A percentile compares a stretch with the other conserved stretches of the same genome.
Evolutionary conservation across 31 red algal species (phyloP).

Genomic region (Odonthalia washingtoniensis): DNA sequence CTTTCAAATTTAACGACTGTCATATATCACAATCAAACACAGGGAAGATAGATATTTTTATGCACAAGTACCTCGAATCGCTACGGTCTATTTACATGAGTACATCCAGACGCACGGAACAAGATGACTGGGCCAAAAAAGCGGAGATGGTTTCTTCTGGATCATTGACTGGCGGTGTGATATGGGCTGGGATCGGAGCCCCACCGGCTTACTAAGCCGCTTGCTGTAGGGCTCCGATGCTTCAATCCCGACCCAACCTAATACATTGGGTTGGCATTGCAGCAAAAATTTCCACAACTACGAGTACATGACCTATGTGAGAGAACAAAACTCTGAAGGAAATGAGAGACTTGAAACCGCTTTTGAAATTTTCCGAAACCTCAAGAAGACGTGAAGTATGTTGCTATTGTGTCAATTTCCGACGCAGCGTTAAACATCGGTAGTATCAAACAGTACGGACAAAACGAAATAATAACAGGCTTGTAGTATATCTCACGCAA

Average conservation of each 20-base stretch:
- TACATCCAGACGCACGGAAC: neutral
- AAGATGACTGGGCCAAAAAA: neutral
- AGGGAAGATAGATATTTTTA: neutral
- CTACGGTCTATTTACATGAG: constrained; percentile 8
- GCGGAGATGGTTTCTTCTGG: neutral
- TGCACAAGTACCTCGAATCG: constrained; percentile 5
- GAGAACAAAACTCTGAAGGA: constrained; percentile 3
- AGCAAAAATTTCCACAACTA: neutral
- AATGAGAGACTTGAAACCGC: neutral
- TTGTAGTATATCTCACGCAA: neutral
- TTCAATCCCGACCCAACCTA: too few relatives aligned
- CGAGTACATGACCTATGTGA: neutral
- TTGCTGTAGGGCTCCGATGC: too few relatives aligned
- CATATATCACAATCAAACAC: neutral
- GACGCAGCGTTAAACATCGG: constrained; percentile 58
- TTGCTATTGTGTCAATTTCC: constrained; percentile 36
- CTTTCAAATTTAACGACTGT: constrained; percentile 26
- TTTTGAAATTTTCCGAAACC: neutral
- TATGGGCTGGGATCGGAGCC: constrained; percentile 22
- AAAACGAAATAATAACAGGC: constrained; percentile 26
- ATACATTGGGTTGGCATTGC: constrained; percentile 4
- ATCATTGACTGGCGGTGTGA: neutral
- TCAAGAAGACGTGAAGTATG: neutral
- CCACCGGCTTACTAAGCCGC: too few relatives aligned
- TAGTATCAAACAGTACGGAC: constrained; percentile 9